Evolutionary conservation across 768 basidiomycete species (phyloP), one percentile per base, ranked within the genome.

Genomic region (Sporobolomyces phaffii): DNA sequence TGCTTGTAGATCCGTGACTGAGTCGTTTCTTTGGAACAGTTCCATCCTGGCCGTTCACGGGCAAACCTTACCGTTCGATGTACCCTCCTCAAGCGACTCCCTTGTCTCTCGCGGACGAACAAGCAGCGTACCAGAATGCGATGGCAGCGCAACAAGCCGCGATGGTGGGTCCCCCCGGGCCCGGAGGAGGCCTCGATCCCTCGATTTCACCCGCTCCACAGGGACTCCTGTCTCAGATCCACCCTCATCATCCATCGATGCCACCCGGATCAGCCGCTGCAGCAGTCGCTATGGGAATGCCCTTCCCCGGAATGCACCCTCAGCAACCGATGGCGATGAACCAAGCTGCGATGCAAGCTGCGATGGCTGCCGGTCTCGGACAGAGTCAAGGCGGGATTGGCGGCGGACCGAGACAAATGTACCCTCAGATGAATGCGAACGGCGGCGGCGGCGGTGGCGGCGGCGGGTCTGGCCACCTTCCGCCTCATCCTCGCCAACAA

Each of bases 1-100:
- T n/a, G n/a, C n/a, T n/a, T n/a, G n/a, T n/a, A n/a, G n/a, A n/a
- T n/a, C n/a, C n/a, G n/a, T n/a, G n/a, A n/a, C n/a, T n/a, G n/a
- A n/a, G n/a, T n/a, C n/a, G n/a, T n/a, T n/a, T n/a, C n/a, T n/a
- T 13, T 15, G 10, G 38, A 40, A 38, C 62, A 72, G 90, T 82
- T 34, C 83, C 86, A 9, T 79, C 83, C 68, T 97, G 92, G 93
- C 88, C 89, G 24, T 97, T 89, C 78, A 87, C 79, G 70, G 92
- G 92, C 76, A 92, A 93, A 78, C 85, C 90, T 40, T 91, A 89
- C 77, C 82, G 84, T 68, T 80, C 82, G 65, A 83, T 89, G 83
- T 91, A 88, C 81, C 88, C 87, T 8, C 80, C 31, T 31, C 53
- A 48, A 45, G 26, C 53, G 15, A 48, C 41, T 36, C 36, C 44